Evolutionary conservation across 768 basidiomycete genomes (phyloP).

Genomic region (Hebeloma cylindrosporum): DNA sequence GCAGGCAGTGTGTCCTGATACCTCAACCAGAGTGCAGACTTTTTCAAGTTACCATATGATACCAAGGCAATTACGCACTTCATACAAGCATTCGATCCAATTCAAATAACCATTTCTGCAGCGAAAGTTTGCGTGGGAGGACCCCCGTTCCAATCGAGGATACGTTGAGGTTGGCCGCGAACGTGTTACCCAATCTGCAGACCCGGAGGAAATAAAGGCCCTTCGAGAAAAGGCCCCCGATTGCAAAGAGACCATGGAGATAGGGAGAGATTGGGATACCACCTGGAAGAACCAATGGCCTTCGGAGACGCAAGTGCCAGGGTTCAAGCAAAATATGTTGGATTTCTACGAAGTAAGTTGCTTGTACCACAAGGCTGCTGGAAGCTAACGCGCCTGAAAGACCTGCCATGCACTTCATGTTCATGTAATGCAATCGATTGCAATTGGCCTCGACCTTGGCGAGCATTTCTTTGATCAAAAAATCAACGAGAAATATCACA

Average conservation of each 20-base stretch:
- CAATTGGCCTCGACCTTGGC: conserved; percentile 71
- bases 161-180: conserved; percentile 83
- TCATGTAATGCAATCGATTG: conserved; percentile 82
- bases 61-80: conserved; percentile 48
- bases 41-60: conserved; percentile 66
- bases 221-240: conserved; percentile 78
- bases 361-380: not conserved
- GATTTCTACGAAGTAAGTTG: conserved; percentile 65
- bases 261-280: conserved; percentile 81
- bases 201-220: conserved; percentile 69
- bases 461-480: conserved; percentile 76
- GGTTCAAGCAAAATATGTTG: conserved; percentile 72
- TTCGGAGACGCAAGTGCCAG: conserved; percentile 55
- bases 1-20: conserved; percentile 2
- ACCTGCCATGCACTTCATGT: conserved; percentile 77
- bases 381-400: conserved; percentile 31
- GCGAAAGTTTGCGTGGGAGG: conserved; percentile 75
- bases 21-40: conserved; percentile 63
- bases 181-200: conserved; percentile 71
- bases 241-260: conserved; percentile 86
- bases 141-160: conserved; percentile 83
- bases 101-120: conserved; percentile 24
- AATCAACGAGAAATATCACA: conserved; percentile 77
- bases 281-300: conserved; percentile 85
- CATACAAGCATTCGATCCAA: not conserved